Base-by-base conservation (phyloP, 2,329 filamentous ascomycete genomes). In the Xylaria sp. region DNA sequence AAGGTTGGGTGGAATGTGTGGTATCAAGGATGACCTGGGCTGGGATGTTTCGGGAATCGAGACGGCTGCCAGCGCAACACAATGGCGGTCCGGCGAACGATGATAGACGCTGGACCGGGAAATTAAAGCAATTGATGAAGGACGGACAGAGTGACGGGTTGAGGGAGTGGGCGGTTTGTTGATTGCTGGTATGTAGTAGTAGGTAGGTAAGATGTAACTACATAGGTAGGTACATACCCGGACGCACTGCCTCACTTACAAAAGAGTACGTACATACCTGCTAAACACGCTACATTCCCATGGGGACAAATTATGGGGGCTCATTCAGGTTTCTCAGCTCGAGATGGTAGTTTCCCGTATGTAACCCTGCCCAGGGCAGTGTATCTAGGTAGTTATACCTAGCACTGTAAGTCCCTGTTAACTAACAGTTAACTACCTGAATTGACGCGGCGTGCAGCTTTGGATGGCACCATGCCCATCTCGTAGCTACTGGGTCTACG, bases 121-220 rank as follows among this genome's bases (percentile, higher is more conserved):
- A 64, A 42, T 24, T 34, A 24, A 57, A 39, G 42, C 32, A 62
- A 61, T 65, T 21, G 65, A 63, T 62, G 58, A 57, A 61, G 42
- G 54, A 63, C 36, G 61, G 55, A 53, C 65, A 57, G 61, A n/a
- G 48, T 50, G 61, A 63, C 50, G 57, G 53, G 47, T 54, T 30
- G 24, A 58, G 42, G 61, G 55, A 57, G 51, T 53, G 45, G 67
- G 61, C 42, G 51, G 54, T n/a, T 60, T 50, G 68, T 67, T 64
- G 64, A 64, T 64, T 61, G 58, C 47, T 45, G 14, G 14, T 32
- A 3, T 30, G 45, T 9, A 32, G 45, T 42, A 47, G 17, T 27
- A 27, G 24, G 24, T 27, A 27, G 24, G 24, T 27, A 27, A 4
- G n/a, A n/a, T n/a, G 24, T 27, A 27, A 2, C 4, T 27, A 27